Percentiles rank a stretch among this genome's conserved stretches.
These are phyloP conservation scores for Mortierella sp. DNA, from an alignment of 371 early-diverging fungal genomes.

Conservation along the genomic window DNA sequence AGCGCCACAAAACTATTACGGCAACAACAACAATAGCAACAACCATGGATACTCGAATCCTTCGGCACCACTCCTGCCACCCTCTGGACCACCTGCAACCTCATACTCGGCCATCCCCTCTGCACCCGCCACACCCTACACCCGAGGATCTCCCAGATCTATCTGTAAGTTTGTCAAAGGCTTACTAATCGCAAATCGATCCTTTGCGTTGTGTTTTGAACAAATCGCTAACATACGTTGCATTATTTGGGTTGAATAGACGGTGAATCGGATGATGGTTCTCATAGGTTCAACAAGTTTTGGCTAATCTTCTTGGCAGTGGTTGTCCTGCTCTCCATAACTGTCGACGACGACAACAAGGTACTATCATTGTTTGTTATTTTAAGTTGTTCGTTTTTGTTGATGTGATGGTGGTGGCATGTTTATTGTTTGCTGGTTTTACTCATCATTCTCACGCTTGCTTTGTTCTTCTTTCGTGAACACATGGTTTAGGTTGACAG, in stretches of 20 bases:
- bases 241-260: background rate
- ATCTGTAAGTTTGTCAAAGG: background rate
- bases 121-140: conserved; percentile 6
- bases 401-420: no score
- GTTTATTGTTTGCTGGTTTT: background rate
- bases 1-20: background rate
- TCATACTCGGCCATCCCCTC: background rate
- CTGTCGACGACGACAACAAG: background rate
- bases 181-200: no score
- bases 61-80: background rate
- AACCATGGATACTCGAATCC: background rate
- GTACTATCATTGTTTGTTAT: background rate
- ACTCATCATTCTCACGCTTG: background rate
- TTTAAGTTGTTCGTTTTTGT: background rate
- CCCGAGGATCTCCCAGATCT: background rate
- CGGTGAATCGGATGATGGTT: background rate
- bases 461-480: background rate
- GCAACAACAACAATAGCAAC: background rate
- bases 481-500: background rate
- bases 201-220: background rate
- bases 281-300: conserved; percentile 5
- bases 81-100: background rate
- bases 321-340: conserved; percentile 1
- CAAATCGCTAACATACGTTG: no score
- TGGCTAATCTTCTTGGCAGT: conserved; percentile 5